phyloP scores from a whole-genome alignment of 129 eudicot genomes.

The Chrysanthemum makinoi region DNA sequence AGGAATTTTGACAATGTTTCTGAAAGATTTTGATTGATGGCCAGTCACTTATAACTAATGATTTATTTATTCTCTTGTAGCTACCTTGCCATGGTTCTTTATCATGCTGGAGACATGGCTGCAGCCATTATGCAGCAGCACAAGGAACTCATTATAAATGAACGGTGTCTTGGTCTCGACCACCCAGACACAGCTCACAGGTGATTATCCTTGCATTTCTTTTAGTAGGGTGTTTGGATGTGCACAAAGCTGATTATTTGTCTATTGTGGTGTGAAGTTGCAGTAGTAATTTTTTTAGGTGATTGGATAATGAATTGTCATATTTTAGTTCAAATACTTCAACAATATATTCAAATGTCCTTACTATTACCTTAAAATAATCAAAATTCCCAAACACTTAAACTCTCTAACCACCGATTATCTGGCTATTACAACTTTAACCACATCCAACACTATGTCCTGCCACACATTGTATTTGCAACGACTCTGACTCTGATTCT shows the following conservation, averaged over 20 bases:
- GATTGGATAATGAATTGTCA: too few species aligned
- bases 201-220: slow-evolving; percentile 22
- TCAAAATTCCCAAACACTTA: not conserved
- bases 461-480: too few species aligned
- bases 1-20: not conserved
- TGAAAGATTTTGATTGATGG: not conserved
- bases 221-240: not conserved
- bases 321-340: too few species aligned
- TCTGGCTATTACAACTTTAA: too few species aligned
- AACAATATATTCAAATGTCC: too few species aligned
- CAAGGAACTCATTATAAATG: slow-evolving; percentile 93
- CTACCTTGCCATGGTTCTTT: slow-evolving; percentile 92
- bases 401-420: too few species aligned
- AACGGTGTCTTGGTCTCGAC: slow-evolving; percentile 84
- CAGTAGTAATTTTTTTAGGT: too few species aligned
- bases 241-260: too few species aligned
- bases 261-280: too few species aligned
- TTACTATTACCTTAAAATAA: too few species aligned
- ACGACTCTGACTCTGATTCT: not conserved
- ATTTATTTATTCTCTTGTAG: slow-evolving; percentile 23
- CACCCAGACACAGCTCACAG: slow-evolving; percentile 99
- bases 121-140: slow-evolving; percentile 98
- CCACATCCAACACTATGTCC: too few species aligned
- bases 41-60: not conserved
- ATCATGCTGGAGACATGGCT: slow-evolving; percentile 98